Conservation (phyloP, 148 eudicot genomes). For the Rhododendron kiyosumense region DNA sequence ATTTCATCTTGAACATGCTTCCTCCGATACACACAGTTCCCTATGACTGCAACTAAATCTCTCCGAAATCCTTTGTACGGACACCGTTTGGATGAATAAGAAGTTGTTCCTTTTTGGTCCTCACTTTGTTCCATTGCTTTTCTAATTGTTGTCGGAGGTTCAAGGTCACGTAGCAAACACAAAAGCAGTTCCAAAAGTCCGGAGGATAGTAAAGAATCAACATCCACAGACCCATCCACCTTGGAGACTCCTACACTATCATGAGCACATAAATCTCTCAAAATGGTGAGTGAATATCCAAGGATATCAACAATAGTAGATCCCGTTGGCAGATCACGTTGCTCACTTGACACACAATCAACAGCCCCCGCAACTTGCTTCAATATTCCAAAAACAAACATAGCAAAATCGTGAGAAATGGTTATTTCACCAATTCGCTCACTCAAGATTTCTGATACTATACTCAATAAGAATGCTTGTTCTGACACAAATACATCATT, state of each 20-base stretch:
- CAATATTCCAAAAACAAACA: constrained; percentile 40
- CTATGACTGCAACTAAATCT: constrained; percentile 72
- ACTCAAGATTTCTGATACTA: constrained; percentile 54
- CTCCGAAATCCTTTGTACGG: constrained; percentile 84
- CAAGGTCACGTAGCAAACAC: constrained; percentile 57
- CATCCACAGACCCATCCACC: constrained; percentile 16
- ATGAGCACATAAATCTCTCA: constrained; percentile 73
- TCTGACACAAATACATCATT: constrained; percentile 33
- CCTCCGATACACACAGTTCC: constrained; percentile 58
- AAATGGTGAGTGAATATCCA: constrained; percentile 63
- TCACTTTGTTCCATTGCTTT: constrained; percentile 43
- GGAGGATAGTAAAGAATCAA: constrained; percentile 29
- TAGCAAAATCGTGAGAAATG: constrained; percentile 38
- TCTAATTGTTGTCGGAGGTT: constrained; percentile 68
- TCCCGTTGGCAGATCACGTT: constrained; percentile 56
- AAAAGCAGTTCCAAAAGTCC: constrained; percentile 71
- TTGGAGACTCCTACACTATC: constrained; percentile 17
- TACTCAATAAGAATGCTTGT: constrained; percentile 56
- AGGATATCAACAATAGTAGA: constrained; percentile 47
- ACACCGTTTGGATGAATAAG: constrained; percentile 36
- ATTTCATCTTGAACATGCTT: constrained; percentile 73
- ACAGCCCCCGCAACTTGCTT: constrained; percentile 31
- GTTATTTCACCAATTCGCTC: constrained; percentile 46
- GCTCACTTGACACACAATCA: constrained; percentile 32
- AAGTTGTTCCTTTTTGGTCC: constrained; percentile 19